Evolutionary conservation across 768 basidiomycete genomes (phyloP), one percentile per base, ranked within the genome.

Genomic region (Suillus placidus): DNA sequence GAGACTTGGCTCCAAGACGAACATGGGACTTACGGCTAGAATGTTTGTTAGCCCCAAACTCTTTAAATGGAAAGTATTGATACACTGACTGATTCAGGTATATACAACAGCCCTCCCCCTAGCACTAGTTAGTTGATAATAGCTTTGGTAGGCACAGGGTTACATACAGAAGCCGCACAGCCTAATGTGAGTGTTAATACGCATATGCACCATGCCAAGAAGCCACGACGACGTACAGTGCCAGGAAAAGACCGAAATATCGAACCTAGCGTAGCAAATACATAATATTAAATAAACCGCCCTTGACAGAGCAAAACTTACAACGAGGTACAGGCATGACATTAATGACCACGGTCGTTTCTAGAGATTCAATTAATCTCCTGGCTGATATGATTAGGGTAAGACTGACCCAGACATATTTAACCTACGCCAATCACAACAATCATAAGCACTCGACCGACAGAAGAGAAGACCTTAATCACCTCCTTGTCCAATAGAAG

Each of bases 51-150:
- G 16, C 52, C 4, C 1, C 0, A 9, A 54, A 54, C 23, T 14
- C 13, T 51, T 12, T 26, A 12, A 12, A 47, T 13, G 14, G 30
- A 54, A 54, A 54, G 18, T 9, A 32, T 52, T 2, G 9, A 20
- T 54, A 10, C 16, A 54, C 52, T 54, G 3, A 54, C 52, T 54
- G 52, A 32, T 32, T 54, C 57, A 26, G 57, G 23, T 8, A 58
- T 58, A 18, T 58, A 58, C 8, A 58, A 2, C 23, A 58, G 23
- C 2, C 57, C 57, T 58, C 57, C 57, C 57, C 57, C 57, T 58
- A 6, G 37, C 2, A 14, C 37, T 40, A 40, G 57, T 38, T 23
- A 58, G 57, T 16, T 18, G 1, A 58, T 10, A 8, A 40, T 26
- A 8, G 37, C 23, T 38, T 23, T 14, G 8, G 18, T 18, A 8